Evolutionary conservation across 176 grass and related monocot genomes (phyloP).

Genomic region (Aegilops longissima): DNA sequence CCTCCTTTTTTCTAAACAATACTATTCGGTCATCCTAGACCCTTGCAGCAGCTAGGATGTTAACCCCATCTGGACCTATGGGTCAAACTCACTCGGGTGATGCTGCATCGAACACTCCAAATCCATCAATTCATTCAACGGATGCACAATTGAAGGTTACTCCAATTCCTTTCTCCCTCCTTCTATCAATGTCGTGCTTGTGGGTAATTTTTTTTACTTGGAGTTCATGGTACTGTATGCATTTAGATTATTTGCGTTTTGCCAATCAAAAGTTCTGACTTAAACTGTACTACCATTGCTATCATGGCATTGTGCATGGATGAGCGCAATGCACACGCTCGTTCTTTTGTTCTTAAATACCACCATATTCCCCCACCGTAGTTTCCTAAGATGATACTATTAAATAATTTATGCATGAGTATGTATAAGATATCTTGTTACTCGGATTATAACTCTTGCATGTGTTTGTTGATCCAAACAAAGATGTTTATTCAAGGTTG

Average conservation of each 20-base stretch:
- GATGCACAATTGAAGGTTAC: slow-evolving; percentile 96
- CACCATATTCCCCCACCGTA: background rate
- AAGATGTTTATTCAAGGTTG: background rate
- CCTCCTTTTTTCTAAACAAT: background rate
- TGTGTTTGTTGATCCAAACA: background rate
- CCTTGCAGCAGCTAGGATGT: slow-evolving; percentile 97
- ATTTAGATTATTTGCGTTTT: background rate
- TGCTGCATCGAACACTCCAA: slow-evolving; percentile 75
- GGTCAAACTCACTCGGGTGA: slow-evolving; percentile 96
- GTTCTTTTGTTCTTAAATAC: slow-evolving; percentile 7
- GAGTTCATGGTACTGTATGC: slow-evolving; percentile 73
- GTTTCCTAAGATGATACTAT: background rate
- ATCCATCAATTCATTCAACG: slow-evolving; percentile 63
- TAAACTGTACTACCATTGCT: background rate
- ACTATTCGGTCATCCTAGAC: slow-evolving; percentile 52
- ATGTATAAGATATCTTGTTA: background rate
- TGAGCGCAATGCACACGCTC: background rate
- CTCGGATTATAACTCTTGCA: background rate
- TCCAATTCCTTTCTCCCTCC: background rate
- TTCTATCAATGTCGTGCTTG: background rate
- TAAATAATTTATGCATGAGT: background rate
- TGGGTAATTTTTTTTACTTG: background rate
- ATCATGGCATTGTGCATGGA: background rate
- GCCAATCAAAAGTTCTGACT: background rate
- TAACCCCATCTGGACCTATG: slow-evolving; percentile 92